phyloP scores from a whole-genome alignment of 2,329 filamentous ascomycete genomes.

The Fusarium graminum region DNA sequence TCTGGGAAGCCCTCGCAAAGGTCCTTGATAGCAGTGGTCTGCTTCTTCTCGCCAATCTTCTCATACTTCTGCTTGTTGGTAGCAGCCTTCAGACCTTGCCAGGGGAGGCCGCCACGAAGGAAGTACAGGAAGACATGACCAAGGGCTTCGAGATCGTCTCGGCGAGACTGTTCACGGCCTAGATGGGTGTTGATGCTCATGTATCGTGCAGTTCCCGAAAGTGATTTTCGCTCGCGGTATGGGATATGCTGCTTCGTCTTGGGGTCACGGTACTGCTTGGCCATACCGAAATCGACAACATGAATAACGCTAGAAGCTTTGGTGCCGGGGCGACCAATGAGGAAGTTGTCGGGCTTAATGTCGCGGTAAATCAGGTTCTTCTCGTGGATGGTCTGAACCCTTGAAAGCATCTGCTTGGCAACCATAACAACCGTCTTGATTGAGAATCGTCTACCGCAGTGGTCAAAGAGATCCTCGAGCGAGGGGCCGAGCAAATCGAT shows the following conservation, averaged over 20 bases:
- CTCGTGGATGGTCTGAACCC: conserved; percentile 94
- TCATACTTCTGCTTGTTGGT: conserved; percentile 98
- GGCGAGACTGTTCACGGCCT: conserved; percentile 92
- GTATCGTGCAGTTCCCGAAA: conserved; percentile 96
- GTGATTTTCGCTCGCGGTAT: conserved; percentile 94
- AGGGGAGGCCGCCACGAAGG: conserved; percentile 76
- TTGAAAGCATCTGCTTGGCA: conserved; percentile 97
- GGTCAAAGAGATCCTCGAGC: conserved; percentile 96
- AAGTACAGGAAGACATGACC: conserved; percentile 84
- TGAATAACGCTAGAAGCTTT: conserved; percentile 99
- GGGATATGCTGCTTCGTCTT: conserved; percentile 99
- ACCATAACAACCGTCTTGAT: conserved; percentile 99
- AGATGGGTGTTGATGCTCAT: conserved; percentile 99
- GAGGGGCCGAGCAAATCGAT: conserved; percentile 96
- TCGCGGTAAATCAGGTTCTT: conserved; percentile 99
- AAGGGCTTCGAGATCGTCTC: conserved; percentile 93
- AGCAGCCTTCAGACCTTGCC: conserved; percentile 79
- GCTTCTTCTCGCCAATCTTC: conserved; percentile 99
- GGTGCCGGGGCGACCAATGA: conserved; percentile 91
- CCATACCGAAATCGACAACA: conserved; percentile 99
- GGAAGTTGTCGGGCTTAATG: conserved; percentile 99
- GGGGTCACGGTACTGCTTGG: conserved; percentile 98
- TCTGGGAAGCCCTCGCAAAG: conserved; percentile 96
- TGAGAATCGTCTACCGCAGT: conserved; percentile 93
- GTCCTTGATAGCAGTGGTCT: conserved; percentile 96